phyloP scores from a whole-genome alignment of 768 basidiomycete genomes.

The Rossbeevera mucosa region DNA sequence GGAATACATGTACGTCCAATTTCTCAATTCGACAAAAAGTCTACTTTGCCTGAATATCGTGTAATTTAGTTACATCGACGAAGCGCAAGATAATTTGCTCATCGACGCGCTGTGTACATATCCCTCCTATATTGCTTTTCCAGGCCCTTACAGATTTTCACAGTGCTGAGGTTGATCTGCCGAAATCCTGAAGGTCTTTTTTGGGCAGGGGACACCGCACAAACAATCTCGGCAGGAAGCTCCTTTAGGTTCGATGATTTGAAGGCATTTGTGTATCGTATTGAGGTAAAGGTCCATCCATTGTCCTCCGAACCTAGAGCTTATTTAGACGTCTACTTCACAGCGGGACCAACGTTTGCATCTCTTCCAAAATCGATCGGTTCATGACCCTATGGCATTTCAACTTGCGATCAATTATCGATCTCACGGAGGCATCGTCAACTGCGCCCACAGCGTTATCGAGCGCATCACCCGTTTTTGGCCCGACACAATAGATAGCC shows the following conservation, averaged over 20 bases:
- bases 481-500: slow-evolving; percentile 58
- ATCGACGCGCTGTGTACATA: slow-evolving; percentile 56
- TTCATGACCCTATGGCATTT: slow-evolving; percentile 39
- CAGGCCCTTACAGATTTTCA: neutral
- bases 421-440: slow-evolving; percentile 70
- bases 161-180: slow-evolving; percentile 63
- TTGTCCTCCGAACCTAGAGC: neutral
- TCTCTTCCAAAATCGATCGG: slow-evolving; percentile 10
- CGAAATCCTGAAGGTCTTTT: slow-evolving; percentile 62
- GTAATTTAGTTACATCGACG: slow-evolving; percentile 55
- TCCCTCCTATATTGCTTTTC: neutral
- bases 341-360: slow-evolving; percentile 21
- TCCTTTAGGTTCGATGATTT: slow-evolving; percentile 69
- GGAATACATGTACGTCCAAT: slow-evolving; percentile 48
- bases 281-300: slow-evolving; percentile 43
- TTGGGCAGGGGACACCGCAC: slow-evolving; percentile 79
- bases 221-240: slow-evolving; percentile 70
- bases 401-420: slow-evolving; percentile 64
- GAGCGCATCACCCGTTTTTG: slow-evolving; percentile 59
- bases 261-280: slow-evolving; percentile 59
- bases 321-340: neutral
- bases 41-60: neutral
- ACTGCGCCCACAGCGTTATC: slow-evolving; percentile 62
- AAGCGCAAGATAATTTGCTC: slow-evolving; percentile 68
- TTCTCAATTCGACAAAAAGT: neutral